Percentiles rank a stretch among this genome's conserved stretches.
Conservation (phyloP, 2,329 filamentous ascomycete species). For the Colletotrichum sp. region DNA sequence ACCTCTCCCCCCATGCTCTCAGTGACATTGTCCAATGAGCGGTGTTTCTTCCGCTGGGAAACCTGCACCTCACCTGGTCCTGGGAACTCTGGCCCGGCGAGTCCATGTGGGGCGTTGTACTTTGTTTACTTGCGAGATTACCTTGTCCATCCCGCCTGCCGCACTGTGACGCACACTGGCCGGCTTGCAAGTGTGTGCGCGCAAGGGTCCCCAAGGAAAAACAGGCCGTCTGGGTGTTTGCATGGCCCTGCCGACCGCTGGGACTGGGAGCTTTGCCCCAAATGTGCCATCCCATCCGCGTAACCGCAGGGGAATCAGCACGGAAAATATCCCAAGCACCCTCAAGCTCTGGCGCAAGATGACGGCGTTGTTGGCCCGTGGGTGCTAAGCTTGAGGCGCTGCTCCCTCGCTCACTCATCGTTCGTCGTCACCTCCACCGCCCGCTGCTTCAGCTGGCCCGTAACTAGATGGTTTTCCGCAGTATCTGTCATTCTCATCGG, state of each 20-base stretch:
- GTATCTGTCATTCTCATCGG: neutral
- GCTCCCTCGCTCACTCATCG: neutral
- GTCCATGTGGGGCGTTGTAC: slow-evolving; percentile 11
- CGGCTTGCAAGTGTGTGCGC: neutral
- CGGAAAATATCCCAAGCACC: neutral
- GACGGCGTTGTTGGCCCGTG: neutral
- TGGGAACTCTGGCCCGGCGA: slow-evolving; percentile 14
- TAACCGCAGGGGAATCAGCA: neutral
- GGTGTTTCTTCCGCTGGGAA: neutral
- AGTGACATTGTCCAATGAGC: neutral
- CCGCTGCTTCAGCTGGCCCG: neutral
- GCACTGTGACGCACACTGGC: slow-evolving; percentile 11
- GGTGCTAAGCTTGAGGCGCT: neutral
- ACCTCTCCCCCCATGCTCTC: slow-evolving; percentile 2
- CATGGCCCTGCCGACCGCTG: neutral
- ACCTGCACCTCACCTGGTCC: slow-evolving; percentile 19
- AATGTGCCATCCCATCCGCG: slow-evolving; percentile 19
- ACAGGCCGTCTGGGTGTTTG: slow-evolving; percentile 3
- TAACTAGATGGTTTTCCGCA: neutral
- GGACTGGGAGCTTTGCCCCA: slow-evolving; percentile 1
- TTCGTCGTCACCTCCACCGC: neutral
- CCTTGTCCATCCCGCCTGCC: neutral
- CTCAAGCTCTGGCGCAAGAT: neutral
- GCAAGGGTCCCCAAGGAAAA: neutral
- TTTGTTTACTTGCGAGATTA: slow-evolving; percentile 21